Percentiles rank a stretch among this genome's conserved stretches.
These are phyloP conservation scores for Starmerella lactis-condensi DNA, from an alignment of 805 yeast genomes.

Conservation along the genomic window DNA sequence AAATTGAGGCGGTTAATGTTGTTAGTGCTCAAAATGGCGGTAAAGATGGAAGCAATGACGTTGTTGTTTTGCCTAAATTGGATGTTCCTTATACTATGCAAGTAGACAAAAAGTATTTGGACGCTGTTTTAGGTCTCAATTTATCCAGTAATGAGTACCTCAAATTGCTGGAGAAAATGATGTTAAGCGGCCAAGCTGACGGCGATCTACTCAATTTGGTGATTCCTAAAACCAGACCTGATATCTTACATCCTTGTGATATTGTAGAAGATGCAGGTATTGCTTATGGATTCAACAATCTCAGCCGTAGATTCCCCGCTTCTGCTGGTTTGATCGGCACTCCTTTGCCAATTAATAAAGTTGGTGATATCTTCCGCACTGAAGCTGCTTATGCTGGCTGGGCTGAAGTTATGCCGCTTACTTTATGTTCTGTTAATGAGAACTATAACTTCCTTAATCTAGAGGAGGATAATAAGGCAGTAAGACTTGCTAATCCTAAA, in stretches of 20 bases:
- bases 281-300: constrained; percentile 83
- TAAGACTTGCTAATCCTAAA: constrained; percentile 87
- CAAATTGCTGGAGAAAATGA: constrained; percentile 58
- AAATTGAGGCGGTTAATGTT: constrained; percentile 76
- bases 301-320: constrained; percentile 62
- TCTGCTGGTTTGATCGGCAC: constrained; percentile 62
- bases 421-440: constrained; percentile 91
- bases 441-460: constrained; percentile 72
- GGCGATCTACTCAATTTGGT: constrained; percentile 38
- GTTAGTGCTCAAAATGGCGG: constrained; percentile 33
- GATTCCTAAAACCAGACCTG: constrained; percentile 90
- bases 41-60: constrained; percentile 39
- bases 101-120: constrained; percentile 70
- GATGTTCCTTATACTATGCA: constrained; percentile 39
- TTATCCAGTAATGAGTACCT: constrained; percentile 50
- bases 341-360: constrained; percentile 78
- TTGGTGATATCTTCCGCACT: constrained; percentile 72
- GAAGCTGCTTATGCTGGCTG: constrained; percentile 92
- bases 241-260: constrained; percentile 90
- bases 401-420: constrained; percentile 88
- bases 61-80: constrained; percentile 49
- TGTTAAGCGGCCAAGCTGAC: constrained; percentile 45
- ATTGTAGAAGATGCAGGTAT: constrained; percentile 97
- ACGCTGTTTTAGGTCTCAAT: constrained; percentile 77
- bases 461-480: constrained; percentile 51